Conservation (phyloP, 164 flowering plant genomes). For the Nymphaea thermarum region DNA sequence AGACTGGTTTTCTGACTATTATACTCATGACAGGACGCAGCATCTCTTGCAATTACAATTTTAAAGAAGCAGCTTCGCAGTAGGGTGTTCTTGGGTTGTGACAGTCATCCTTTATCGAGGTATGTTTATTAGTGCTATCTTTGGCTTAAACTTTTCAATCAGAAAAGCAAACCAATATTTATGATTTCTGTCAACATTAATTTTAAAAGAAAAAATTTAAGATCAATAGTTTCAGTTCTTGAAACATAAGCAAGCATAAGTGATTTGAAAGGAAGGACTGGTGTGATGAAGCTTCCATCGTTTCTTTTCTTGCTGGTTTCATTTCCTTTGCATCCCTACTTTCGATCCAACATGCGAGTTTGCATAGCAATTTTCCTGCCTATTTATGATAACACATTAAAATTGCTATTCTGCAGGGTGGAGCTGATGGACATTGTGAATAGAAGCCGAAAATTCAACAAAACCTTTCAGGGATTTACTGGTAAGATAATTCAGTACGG, state of each 20-base stretch:
- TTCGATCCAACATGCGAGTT: not conserved
- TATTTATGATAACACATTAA: not conserved
- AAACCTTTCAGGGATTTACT: conserved; percentile 45
- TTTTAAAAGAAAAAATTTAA: no score
- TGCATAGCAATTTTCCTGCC: not conserved
- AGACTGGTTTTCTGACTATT: not conserved
- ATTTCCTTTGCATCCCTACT: no score
- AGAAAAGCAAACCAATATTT: not conserved
- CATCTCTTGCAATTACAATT: conserved; percentile 68
- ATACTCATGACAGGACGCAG: conserved; percentile 61
- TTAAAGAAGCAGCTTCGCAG: conserved; percentile 60
- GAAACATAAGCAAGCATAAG: no score
- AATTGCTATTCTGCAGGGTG: conserved; percentile 36
- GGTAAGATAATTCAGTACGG: conserved; percentile 10
- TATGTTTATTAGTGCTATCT: conserved; percentile 3
- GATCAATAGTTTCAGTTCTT: no score
- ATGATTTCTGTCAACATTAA: no score
- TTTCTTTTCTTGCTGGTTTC: no score
- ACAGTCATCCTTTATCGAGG: conserved; percentile 93
- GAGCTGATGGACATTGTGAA: conserved; percentile 72
- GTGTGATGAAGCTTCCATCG: no score
- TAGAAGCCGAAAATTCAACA: conserved; percentile 60
- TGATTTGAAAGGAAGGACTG: no score
- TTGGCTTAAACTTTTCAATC: not conserved
- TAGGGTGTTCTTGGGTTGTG: conserved; percentile 82